phyloP scores from a whole-genome alignment of 768 basidiomycete species.

The Sistotremastrum suecicum region DNA sequence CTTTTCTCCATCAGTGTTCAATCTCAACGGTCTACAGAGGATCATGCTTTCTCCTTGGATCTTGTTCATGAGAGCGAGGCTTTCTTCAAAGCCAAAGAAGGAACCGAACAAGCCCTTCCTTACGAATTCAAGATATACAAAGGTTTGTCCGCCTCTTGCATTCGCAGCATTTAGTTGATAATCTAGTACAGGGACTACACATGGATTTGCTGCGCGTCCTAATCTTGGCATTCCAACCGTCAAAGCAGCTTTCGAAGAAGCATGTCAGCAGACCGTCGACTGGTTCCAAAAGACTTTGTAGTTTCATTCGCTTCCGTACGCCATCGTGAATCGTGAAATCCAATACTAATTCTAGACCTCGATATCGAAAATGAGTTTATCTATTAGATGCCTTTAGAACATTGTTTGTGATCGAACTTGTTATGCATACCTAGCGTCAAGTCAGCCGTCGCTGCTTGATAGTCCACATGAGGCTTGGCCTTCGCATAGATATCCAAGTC shows the following conservation, averaged over 20 bases:
- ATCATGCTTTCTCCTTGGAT: slow-evolving; percentile 14
- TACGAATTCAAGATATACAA: slow-evolving; percentile 24
- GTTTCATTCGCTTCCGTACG: background rate
- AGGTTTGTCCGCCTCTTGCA: slow-evolving; percentile 10
- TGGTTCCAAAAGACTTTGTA: slow-evolving; percentile 29
- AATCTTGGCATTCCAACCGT: slow-evolving; percentile 27
- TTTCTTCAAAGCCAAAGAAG: slow-evolving; percentile 17
- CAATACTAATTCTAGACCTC: background rate
- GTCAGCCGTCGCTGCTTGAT: too few relatives aligned
- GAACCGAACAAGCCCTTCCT: slow-evolving; percentile 14
- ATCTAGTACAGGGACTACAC: slow-evolving; percentile 24
- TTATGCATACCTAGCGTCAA: too few relatives aligned
- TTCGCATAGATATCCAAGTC: too few relatives aligned
- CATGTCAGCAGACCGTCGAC: slow-evolving; percentile 24
- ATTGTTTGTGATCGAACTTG: too few relatives aligned
- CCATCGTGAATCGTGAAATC: background rate
- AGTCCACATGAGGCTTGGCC: too few relatives aligned
- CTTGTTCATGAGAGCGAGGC: slow-evolving; percentile 17
- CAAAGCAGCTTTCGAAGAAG: slow-evolving; percentile 29
- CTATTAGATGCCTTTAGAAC: background rate
- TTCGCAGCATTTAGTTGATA: slow-evolving; percentile 2
- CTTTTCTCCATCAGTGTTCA: background rate
- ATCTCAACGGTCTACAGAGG: slow-evolving; percentile 15
- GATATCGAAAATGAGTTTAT: slow-evolving; percentile 1
- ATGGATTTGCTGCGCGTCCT: slow-evolving; percentile 36